phyloP scores from a whole-genome alignment of 2,329 filamentous ascomycete genomes.

The Pseudogymnoascus destructans region DNA sequence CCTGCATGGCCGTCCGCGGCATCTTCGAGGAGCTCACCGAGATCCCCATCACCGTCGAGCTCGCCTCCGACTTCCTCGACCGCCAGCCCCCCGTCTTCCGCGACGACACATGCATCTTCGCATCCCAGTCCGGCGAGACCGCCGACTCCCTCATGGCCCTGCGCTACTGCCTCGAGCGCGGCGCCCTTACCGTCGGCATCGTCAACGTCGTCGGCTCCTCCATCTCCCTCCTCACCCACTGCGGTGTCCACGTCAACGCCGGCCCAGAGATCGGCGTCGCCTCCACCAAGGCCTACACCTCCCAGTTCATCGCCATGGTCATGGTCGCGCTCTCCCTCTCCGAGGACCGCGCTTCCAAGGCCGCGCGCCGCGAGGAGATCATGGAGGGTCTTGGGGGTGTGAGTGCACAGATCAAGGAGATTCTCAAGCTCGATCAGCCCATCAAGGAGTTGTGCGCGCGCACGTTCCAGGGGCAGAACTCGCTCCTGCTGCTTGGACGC shows the following conservation, averaged over 20 bases:
- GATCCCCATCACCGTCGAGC: conserved; percentile 91
- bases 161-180: conserved; percentile 94
- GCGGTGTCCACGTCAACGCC: conserved; percentile 98
- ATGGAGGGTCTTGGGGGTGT: conserved; percentile 84
- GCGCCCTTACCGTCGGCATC: conserved; percentile 91
- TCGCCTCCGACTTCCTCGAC: conserved; percentile 97
- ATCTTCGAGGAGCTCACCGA: conserved; percentile 96
- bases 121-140: conserved; percentile 97
- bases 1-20: conserved; percentile 97
- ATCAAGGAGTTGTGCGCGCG: conserved; percentile 92
- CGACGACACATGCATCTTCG: conserved; percentile 97
- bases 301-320: conserved; percentile 98
- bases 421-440: conserved; percentile 77
- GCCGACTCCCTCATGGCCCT: conserved; percentile 95
- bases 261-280: conserved; percentile 98
- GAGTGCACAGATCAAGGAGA: conserved; percentile 82
- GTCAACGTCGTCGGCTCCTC: conserved; percentile 98
- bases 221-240: conserved; percentile 97
- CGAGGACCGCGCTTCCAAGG: conserved; percentile 93
- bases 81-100: conserved; percentile 95
- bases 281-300: conserved; percentile 98
- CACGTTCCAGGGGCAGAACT: conserved; percentile 96
- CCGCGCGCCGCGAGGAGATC: conserved; percentile 82
- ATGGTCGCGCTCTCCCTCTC: conserved; percentile 97
- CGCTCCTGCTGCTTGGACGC: conserved; percentile 79